These are phyloP conservation scores for Lepiota brunneoincarnata DNA, from an alignment of 768 basidiomycete genomes.

Conservation along the genomic window DNA sequence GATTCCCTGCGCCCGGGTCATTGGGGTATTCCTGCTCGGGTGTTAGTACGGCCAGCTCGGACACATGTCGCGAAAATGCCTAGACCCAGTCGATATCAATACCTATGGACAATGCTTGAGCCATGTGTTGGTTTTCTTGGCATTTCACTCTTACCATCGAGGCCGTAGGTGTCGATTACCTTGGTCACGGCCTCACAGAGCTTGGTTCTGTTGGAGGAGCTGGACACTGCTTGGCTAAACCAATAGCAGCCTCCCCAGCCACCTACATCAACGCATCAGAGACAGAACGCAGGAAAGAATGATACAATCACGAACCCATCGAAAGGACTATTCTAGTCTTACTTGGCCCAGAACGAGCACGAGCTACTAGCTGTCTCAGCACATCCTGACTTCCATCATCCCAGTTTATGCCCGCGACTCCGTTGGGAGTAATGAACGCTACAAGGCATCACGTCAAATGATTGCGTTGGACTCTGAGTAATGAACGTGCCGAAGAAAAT, in stretches of 20 bases:
- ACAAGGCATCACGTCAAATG: slow-evolving; percentile 14
- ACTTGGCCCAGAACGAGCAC: slow-evolving; percentile 48
- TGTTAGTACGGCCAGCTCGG: not conserved
- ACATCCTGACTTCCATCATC: slow-evolving; percentile 45
- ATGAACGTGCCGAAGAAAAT: slow-evolving; percentile 53
- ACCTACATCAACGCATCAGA: slow-evolving; percentile 19
- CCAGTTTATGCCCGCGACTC: slow-evolving; percentile 47
- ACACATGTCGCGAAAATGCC: not conserved
- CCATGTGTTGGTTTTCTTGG: slow-evolving; percentile 23
- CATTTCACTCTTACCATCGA: slow-evolving; percentile 55
- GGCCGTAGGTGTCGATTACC: slow-evolving; percentile 50
- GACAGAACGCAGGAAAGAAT: not conserved
- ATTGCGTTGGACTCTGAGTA: not conserved
- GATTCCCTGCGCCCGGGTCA: slow-evolving; percentile 56
- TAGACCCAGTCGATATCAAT: slow-evolving; percentile 57
- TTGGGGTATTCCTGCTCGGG: slow-evolving; percentile 66
- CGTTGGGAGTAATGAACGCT: slow-evolving; percentile 70
- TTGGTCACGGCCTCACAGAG: slow-evolving; percentile 52
- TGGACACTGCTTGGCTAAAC: slow-evolving; percentile 57
- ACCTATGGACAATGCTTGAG: slow-evolving; percentile 24
- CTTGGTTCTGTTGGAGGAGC: slow-evolving; percentile 38
- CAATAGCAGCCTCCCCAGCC: slow-evolving; percentile 67
- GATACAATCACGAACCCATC: slow-evolving; percentile 47
- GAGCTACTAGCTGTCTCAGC: slow-evolving; percentile 52
- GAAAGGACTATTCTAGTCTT: slow-evolving; percentile 65